Base-by-base conservation (phyloP, 441 rosid species). In the Viola pubescens region DNA sequence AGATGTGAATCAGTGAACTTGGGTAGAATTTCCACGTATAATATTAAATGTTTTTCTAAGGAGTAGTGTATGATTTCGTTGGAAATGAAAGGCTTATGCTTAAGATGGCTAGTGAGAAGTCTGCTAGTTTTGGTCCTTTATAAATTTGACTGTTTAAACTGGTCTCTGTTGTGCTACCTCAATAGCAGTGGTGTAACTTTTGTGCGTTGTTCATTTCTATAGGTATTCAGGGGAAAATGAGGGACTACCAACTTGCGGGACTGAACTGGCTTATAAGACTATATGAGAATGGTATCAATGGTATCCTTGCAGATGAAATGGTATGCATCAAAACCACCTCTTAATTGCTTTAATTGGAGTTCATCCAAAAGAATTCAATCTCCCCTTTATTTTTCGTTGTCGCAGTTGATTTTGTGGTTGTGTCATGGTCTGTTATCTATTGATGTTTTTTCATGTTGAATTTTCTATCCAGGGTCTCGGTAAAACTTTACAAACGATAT, bases 271-370 rank as follows among this genome's bases (percentile, higher is more conserved):
- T 94, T 64, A 94, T 94, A 68, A 78, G 99, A 60, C 82, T 94
- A 56, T 94, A 94, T 66, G 97, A 94, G 81, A 94, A 94, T 76
- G 99, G 98, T 62, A 94, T 94, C 54, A 94, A 91, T 69, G 99
- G 99, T 61, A 94, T 94, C 70, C 90, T 91, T 70, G 99, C 98
- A 9, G 99, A 94, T 81, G 99, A 94, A 81, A 94, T 94, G 99
- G 99, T 92, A 77, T 59, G 66, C 16, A 34, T 50, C 4, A 11
- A 53, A 64, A 48, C 60, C 2, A 3, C 9, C 26, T 11, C 61
- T 58, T 61, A 39, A 26, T 26, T 2, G 2, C 7, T 61, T 58
- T 61, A 39, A 26, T 26, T 2, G 34, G 34, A 26, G 3, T 26
- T 26, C 34, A 26, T 26, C 34, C 34, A 26, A 26, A 26, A 26